Evolutionary conservation across 139 green algal genomes (phyloP), one percentile per base, ranked within the genome.

Genomic region (Choricystis sp.): DNA sequence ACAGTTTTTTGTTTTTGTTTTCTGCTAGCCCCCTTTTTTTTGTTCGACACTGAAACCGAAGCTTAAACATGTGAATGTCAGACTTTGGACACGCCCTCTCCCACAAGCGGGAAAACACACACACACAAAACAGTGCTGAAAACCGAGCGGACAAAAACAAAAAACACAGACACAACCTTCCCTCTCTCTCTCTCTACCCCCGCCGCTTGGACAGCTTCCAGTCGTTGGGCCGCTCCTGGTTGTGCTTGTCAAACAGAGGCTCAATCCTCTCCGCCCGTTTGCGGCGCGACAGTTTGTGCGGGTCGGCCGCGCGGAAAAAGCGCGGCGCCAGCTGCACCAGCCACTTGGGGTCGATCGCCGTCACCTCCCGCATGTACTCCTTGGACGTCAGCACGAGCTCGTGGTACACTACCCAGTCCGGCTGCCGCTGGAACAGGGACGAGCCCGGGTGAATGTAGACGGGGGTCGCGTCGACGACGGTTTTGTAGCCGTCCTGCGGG

Each of bases 381-480:
- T 98, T 98, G 66, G 82, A 94, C 49, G 93, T 99, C 27, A 94
- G 79, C 59, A 99, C 85, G 25, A 99, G 84, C 81, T 94, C 86
- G 69, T 89, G 79, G 77, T 92, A 94, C 20, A 94, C 68, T 24
- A 94, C 78, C 80, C 82, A 95, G 68, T 94, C 91, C 16, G 93
- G 93, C 79, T 96, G 88, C 31, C 84, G 77, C 72, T 96, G 86
- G 80, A 96, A 95, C 5, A 97, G 68, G 5, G 78, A 75, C 19
- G 74, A 89, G 60, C 75, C 86, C 26, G 92, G 92, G 77, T 98
- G 92, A 69, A 98, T 97, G 79, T 87, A 90, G 49, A 98, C 92
- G 0, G 91, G 83, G 75, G 95, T 91, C 65, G 94, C 81, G 80
- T 97, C 91, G 56, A 91, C 86, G 19, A 92, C 72, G 28, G 85